Evolutionary conservation across 768 basidiomycete genomes (phyloP).

Genomic region (Podaxis rugospora): DNA sequence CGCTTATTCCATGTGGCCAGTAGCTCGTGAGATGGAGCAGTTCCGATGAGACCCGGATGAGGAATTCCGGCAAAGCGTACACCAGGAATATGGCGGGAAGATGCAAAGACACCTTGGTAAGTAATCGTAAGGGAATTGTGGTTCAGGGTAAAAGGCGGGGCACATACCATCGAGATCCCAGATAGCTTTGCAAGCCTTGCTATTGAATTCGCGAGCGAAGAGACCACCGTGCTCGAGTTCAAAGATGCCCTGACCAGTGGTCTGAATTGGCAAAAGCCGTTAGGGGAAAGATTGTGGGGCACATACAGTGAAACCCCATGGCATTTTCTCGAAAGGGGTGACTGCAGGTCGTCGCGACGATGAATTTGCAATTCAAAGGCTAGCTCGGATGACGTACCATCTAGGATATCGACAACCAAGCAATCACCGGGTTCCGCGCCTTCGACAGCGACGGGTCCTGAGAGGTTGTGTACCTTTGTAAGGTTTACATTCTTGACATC

Average conservation of each 20-base stretch:
- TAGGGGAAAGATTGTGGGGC: background rate
- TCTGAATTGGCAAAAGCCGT: background rate
- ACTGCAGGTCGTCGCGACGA: slow-evolving; percentile 30
- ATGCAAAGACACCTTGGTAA: slow-evolving; percentile 56
- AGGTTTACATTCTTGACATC: slow-evolving; percentile 66
- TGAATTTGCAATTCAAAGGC: background rate
- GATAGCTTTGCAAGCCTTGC: slow-evolving; percentile 71
- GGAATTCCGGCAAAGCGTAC: slow-evolving; percentile 76
- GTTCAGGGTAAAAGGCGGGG: background rate
- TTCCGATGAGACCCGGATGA: slow-evolving; percentile 74
- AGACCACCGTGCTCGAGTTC: slow-evolving; percentile 70
- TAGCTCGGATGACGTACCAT: slow-evolving; percentile 37
- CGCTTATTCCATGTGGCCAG: slow-evolving; percentile 73
- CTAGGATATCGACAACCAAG: slow-evolving; percentile 76
- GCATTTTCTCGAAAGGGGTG: slow-evolving; percentile 67
- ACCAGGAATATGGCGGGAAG: slow-evolving; percentile 73
- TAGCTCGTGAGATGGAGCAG: slow-evolving; percentile 69
- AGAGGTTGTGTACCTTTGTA: slow-evolving; percentile 67
- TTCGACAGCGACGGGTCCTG: slow-evolving; percentile 71
- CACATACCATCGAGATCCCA: slow-evolving; percentile 71
- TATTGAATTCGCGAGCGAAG: slow-evolving; percentile 66
- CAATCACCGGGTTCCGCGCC: slow-evolving; percentile 78
- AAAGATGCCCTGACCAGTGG: slow-evolving; percentile 54
- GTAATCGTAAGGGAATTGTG: background rate
- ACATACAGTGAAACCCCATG: slow-evolving; percentile 73